Evolutionary conservation across 768 basidiomycete genomes (phyloP).

Genomic region (Psilocybe cyanescens): DNA sequence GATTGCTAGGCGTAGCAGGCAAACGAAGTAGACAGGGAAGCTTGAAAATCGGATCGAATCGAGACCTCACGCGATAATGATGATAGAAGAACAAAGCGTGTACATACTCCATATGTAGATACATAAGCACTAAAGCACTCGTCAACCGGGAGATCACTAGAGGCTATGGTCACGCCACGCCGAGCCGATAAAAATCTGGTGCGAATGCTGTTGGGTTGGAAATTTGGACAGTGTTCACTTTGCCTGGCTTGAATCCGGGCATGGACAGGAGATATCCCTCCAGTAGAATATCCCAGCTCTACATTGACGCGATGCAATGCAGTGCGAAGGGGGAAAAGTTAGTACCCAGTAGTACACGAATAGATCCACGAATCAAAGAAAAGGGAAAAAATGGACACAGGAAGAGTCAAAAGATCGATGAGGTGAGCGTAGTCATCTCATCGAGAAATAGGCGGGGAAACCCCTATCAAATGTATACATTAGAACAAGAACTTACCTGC

Average conservation of each 20-base stretch:
- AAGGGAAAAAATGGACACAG: neutral
- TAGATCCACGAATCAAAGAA: neutral
- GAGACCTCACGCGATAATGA: too few relatives aligned
- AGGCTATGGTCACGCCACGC: constrained; percentile 28
- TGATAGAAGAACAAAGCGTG: neutral
- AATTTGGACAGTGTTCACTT: constrained; percentile 46
- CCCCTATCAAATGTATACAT: neutral
- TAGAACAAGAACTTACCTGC: constrained; percentile 35
- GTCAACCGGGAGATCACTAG: neutral
- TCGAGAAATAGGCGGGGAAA: too few relatives aligned
- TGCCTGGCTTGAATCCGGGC: constrained; percentile 46
- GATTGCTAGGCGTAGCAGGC: too few relatives aligned
- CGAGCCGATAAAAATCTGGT: constrained; percentile 46
- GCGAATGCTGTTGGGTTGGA: constrained; percentile 46
- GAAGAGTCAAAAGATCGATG: neutral
- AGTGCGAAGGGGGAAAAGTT: neutral
- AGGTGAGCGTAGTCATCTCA: neutral
- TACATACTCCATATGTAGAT: too few relatives aligned
- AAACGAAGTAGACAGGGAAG: too few relatives aligned
- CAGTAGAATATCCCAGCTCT: constrained; percentile 52
- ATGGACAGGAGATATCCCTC: constrained; percentile 44
- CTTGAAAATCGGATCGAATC: too few relatives aligned
- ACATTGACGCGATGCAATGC: neutral
- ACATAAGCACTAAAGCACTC: too few relatives aligned
- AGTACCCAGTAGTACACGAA: neutral